These are phyloP conservation scores for Calonectria pseudoreteaudii DNA, from an alignment of 2,329 filamentous ascomycete species.

Conservation along the genomic window DNA sequence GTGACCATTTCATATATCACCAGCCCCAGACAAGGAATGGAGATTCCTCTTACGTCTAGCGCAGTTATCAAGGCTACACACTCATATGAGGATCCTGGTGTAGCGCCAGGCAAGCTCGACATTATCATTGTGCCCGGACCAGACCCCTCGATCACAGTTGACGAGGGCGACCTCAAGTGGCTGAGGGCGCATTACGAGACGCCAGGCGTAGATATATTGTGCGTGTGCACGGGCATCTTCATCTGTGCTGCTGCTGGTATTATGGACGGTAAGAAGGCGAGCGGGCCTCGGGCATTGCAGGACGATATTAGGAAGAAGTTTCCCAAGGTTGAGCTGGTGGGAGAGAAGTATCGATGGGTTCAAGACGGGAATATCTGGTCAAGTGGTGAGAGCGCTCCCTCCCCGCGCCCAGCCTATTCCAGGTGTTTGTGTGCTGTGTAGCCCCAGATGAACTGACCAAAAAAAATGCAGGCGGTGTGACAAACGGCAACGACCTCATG, in stretches of 20 bases:
- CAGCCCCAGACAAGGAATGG: slow-evolving; percentile 47
- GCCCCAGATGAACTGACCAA: background rate
- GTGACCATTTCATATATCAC: slow-evolving; percentile 62
- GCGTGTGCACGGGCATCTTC: slow-evolving; percentile 63
- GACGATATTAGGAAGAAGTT: slow-evolving; percentile 52
- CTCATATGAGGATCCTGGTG: slow-evolving; percentile 56
- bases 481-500: slow-evolving; percentile 68
- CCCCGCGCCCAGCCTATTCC: too few relatives aligned
- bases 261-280: slow-evolving; percentile 57
- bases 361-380: slow-evolving; percentile 67
- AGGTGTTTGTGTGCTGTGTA: background rate
- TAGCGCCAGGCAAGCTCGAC: slow-evolving; percentile 63
- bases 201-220: slow-evolving; percentile 59
- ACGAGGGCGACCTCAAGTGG: slow-evolving; percentile 54
- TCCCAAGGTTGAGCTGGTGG: slow-evolving; percentile 55
- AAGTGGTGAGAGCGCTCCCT: slow-evolving; percentile 55
- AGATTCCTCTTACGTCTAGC: slow-evolving; percentile 56
- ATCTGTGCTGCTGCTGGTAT: slow-evolving; percentile 62
- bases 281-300: slow-evolving; percentile 61
- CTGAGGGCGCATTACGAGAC: slow-evolving; percentile 54
- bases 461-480: slow-evolving; percentile 58
- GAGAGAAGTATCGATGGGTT: slow-evolving; percentile 61
- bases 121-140: slow-evolving; percentile 64
- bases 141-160: slow-evolving; percentile 51
- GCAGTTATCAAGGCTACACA: slow-evolving; percentile 55